Conservation (phyloP, 106 monocot genomes). For the Apostasia shenzhenica region DNA sequence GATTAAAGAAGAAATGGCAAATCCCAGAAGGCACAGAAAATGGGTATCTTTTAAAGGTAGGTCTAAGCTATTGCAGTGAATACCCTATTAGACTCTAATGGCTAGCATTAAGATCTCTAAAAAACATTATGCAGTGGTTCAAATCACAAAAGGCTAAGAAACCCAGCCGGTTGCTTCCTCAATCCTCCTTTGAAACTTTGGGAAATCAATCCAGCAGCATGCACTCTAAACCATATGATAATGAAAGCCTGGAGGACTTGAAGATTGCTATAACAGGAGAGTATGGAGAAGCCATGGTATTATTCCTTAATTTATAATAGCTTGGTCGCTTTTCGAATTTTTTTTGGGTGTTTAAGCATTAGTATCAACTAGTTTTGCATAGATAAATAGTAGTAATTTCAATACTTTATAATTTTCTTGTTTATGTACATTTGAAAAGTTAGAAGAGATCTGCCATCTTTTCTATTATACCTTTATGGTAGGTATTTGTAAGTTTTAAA, state of each 20-base stretch:
- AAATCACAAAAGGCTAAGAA: slow-evolving; percentile 78
- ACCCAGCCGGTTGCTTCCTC: slow-evolving; percentile 62
- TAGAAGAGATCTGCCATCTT: no score
- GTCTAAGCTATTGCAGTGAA: background rate
- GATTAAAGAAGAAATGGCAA: slow-evolving; percentile 79
- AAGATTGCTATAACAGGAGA: slow-evolving; percentile 65
- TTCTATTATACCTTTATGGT: no score
- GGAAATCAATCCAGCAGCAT: slow-evolving; percentile 5
- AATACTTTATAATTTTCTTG: background rate
- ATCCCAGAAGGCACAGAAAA: slow-evolving; percentile 66
- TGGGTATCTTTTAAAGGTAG: slow-evolving; percentile 74
- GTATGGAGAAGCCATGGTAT: slow-evolving; percentile 32
- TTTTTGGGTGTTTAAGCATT: background rate
- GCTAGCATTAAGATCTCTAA: background rate
- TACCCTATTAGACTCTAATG: background rate
- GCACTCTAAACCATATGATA: slow-evolving; percentile 20
- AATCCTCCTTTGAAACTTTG: slow-evolving; percentile 32
- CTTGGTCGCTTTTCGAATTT: background rate
- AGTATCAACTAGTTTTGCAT: background rate
- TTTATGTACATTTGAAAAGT: no score
- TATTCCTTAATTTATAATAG: background rate
- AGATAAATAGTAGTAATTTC: background rate
- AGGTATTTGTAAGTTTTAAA: no score
- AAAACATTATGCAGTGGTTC: slow-evolving; percentile 71
- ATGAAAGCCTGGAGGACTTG: slow-evolving; percentile 46